A percentile compares a stretch with the other conserved stretches of the same genome.
These are phyloP conservation scores for Phytopythium ostracodes DNA, from an alignment of 352 stramenopile species.

Conservation along the genomic window DNA sequence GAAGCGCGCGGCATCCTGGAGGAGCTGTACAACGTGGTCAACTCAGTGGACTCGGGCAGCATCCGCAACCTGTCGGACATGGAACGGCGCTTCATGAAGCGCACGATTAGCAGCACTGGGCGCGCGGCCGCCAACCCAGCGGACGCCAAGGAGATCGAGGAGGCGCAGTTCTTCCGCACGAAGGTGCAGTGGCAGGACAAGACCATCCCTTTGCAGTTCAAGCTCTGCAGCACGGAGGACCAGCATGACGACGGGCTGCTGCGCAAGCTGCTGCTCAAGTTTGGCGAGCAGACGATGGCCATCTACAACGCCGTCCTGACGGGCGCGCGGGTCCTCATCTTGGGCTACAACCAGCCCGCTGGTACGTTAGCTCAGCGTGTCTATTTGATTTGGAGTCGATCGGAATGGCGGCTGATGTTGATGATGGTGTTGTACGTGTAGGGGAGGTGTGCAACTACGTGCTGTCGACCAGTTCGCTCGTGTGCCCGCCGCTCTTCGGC, in stretches of 20 bases:
- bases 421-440: constrained; percentile 1
- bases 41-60: constrained; percentile 59
- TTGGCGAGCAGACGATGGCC: constrained; percentile 83
- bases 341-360: constrained; percentile 81
- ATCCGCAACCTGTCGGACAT: constrained; percentile 67
- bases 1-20: constrained; percentile 45
- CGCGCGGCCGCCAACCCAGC: constrained; percentile 23
- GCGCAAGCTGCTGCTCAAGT: constrained; percentile 63
- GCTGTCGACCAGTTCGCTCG: constrained; percentile 75
- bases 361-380: constrained; percentile 22
- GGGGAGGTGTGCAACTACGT: constrained; percentile 86
- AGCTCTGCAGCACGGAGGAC: constrained; percentile 79
- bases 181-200: constrained; percentile 55
- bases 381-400: neutral
- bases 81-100: constrained; percentile 71
- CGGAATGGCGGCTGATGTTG: neutral
- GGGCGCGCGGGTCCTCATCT: constrained; percentile 66
- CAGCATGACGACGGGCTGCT: constrained; percentile 80
- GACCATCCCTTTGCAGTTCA: constrained; percentile 68
- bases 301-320: constrained; percentile 86
- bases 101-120: constrained; percentile 53
- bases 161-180: constrained; percentile 57
- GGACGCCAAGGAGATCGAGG: constrained; percentile 45
- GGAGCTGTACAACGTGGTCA: constrained; percentile 68
- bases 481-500: constrained; percentile 76